Evolutionary conservation across 2,329 filamentous ascomycete genomes (phyloP).

Genomic region (Epichloe sp.): DNA sequence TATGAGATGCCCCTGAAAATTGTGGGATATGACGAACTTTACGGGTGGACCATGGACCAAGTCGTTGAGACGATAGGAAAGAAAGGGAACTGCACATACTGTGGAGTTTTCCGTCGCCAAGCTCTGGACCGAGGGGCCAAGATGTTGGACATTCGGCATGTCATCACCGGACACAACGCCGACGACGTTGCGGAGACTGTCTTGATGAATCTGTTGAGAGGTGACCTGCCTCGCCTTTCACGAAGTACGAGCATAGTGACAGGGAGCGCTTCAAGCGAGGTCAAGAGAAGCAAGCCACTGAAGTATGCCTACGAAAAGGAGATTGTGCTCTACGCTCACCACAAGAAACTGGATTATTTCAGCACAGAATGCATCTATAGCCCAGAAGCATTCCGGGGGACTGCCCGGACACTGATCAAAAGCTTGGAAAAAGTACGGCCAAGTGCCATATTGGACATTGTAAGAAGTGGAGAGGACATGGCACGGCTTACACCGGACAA

Average conservation of each 20-base stretch:
- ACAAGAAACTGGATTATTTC: conserved; percentile 96
- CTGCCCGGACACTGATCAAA: conserved; percentile 84
- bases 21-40: conserved; percentile 83
- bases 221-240: conserved; percentile 76
- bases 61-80: conserved; percentile 94
- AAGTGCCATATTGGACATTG: conserved; percentile 89
- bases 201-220: conserved; percentile 89
- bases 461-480: conserved; percentile 93
- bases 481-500: conserved; percentile 49
- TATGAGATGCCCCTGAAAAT: conserved; percentile 89
- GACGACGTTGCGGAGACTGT: conserved; percentile 97
- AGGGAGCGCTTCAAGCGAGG: conserved; percentile 63
- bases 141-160: conserved; percentile 75
- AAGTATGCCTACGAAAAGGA: conserved; percentile 99
- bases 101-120: conserved; percentile 88
- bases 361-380: conserved; percentile 98
- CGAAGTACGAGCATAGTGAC: conserved; percentile 86
- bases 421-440: conserved; percentile 86
- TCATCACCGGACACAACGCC: conserved; percentile 94
- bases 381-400: conserved; percentile 90
- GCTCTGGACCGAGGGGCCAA: conserved; percentile 87
- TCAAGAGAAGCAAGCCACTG: conserved; percentile 89
- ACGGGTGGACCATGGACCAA: conserved; percentile 99
- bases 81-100: conserved; percentile 98
- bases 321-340: conserved; percentile 93